Base-by-base conservation (phyloP, 176 grass and related monocot species). In the Raddia guianensis region DNA sequence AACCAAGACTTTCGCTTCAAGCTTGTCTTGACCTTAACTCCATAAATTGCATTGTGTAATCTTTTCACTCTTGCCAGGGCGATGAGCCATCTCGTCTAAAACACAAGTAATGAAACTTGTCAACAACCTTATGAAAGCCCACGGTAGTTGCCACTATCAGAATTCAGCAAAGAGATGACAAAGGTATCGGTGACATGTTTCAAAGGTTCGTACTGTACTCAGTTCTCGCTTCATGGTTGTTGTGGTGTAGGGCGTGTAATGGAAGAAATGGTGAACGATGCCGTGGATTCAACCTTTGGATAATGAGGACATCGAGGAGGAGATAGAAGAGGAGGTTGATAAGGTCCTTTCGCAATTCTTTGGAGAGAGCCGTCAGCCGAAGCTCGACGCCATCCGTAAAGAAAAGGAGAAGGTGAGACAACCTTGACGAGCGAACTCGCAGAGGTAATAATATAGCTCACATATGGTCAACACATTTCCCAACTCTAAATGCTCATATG, bases 161-260 rank as follows among this genome's bases (percentile, higher is more conserved):
- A 97, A 87, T 97, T 97, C 74, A 86, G 76, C 80, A 97, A 89
- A 82, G 90, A 97, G 82, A 93, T 97, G 93, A 93, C 93, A 58
- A 97, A 97, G 88, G 90, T 93, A 85, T 43, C 37, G 71, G 3
- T 34, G 7, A 11, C 42, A 32, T 62, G 42, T 51, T 74, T 6
- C 46, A 43, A 37, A 78, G 9, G 62, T 73, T 55, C 12, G 59
- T 73, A 53, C 3, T 0, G 12, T 49, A 62, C 8, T n/a, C 6
- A 46, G 15, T 42, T 70, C 27, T 52, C 2, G 49, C 63, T 84
- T 46, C 58, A 10, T 81, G 42, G 67, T 58, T 82, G 49, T 2
- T 80, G 35, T 76, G 9, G 7, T 57, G 19, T 52, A 97, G 93
- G 93, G 88, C 11, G 90, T 10, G 90, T 93, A 9, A 84, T 97